Evolutionary conservation across 345 rosid genomes (phyloP).

Genomic region (Lagerstroemia speciosa): DNA sequence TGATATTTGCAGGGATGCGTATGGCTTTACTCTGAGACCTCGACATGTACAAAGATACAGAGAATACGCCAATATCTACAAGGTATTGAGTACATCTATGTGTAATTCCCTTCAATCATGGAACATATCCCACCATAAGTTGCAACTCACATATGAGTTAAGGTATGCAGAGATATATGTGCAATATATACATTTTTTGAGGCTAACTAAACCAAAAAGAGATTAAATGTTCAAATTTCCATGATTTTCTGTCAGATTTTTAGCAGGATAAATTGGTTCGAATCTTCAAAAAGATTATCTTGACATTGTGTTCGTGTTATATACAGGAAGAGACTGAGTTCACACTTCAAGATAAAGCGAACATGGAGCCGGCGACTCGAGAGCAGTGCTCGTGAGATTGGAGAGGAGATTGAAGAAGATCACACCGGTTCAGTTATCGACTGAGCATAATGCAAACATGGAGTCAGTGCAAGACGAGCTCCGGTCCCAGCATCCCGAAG

Average conservation of each 20-base stretch:
- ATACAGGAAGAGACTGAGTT: constrained; percentile 84
- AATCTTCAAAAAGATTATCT: not conserved
- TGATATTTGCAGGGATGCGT: constrained; percentile 54
- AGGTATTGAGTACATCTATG: constrained; percentile 25
- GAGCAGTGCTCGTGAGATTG: constrained; percentile 58
- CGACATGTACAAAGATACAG: constrained; percentile 74
- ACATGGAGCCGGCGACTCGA: constrained; percentile 77
- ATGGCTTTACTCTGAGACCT: constrained; percentile 96
- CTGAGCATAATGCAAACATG: constrained; percentile 61
- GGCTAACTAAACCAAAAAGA: not conserved
- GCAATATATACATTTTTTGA: not conserved
- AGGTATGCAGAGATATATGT: not conserved
- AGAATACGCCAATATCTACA: constrained; percentile 57
- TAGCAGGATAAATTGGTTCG: not conserved
- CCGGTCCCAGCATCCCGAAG: constrained; percentile 54
- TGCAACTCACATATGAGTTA: not conserved
- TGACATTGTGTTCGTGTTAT: not conserved
- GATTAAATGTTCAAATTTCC: not conserved
- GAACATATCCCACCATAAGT: not conserved
- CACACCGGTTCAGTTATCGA: constrained; percentile 52
- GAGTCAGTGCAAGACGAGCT: constrained; percentile 65
- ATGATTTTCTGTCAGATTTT: not conserved
- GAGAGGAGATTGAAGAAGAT: constrained; percentile 29
- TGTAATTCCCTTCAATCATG: not conserved
- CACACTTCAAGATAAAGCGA: too few relatives aligned